These are phyloP conservation scores for Phragmites australis DNA, from an alignment of 176 grass and related monocot species.

Conservation along the genomic window DNA sequence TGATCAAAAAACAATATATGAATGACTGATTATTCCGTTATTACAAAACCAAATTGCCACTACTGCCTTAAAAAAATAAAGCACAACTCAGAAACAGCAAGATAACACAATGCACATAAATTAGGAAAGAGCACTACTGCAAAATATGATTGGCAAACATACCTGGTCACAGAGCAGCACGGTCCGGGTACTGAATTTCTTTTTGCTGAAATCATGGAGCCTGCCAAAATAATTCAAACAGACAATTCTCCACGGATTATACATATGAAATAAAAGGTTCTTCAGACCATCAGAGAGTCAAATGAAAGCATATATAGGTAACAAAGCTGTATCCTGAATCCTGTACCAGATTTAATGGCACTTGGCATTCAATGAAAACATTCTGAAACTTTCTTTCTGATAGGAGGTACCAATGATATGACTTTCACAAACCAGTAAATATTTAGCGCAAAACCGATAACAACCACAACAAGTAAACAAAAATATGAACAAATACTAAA, in stretches of 20 bases:
- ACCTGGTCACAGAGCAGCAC: conserved; percentile 98
- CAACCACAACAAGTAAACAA: neutral
- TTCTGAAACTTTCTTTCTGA: neutral
- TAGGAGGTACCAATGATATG: neutral
- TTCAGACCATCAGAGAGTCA: neutral
- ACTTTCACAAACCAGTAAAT: neutral
- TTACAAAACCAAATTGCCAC: neutral
- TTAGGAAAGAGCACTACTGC: neutral
- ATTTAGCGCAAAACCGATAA: neutral
- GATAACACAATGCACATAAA: conserved; percentile 18
- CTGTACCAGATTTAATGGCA: neutral
- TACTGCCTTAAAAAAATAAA: neutral
- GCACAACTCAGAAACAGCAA: conserved; percentile 11
- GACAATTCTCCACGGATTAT: neutral
- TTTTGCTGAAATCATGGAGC: conserved; percentile 89
- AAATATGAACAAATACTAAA: conserved; percentile 3
- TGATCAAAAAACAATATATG: conserved; percentile 47
- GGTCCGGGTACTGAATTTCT: conserved; percentile 76
- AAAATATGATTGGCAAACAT: conserved; percentile 26
- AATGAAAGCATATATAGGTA: conserved; percentile 22
- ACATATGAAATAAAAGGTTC: neutral
- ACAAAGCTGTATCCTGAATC: conserved; percentile 20
- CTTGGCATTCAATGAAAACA: conserved; percentile 22
- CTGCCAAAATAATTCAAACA: conserved; percentile 40
- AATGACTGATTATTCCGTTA: neutral